These are phyloP conservation scores for Micractinium conductrix DNA, from an alignment of 139 green algal genomes.

Conservation along the genomic window DNA sequence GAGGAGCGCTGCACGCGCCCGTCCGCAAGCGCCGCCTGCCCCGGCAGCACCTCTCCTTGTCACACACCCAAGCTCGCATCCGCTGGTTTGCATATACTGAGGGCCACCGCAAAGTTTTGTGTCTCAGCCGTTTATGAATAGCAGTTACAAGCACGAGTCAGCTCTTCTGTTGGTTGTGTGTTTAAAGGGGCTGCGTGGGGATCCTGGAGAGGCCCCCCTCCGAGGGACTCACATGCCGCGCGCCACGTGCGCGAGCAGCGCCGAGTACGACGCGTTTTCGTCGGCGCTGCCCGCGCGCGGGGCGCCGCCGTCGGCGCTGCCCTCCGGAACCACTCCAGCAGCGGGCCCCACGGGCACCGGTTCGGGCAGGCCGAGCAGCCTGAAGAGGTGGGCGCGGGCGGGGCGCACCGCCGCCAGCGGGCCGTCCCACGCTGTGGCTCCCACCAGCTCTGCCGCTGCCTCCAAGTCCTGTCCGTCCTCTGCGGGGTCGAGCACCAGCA, in stretches of 20 bases:
- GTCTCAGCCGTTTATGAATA: too few relatives aligned
- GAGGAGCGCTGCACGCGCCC: too few relatives aligned
- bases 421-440: constrained; percentile 69
- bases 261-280: constrained; percentile 11
- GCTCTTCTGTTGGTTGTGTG: too few relatives aligned
- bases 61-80: too few relatives aligned
- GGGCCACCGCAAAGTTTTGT: too few relatives aligned
- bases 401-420: constrained; percentile 50
- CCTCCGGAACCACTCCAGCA: not conserved
- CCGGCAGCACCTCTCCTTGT: too few relatives aligned
- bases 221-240: constrained; percentile 23
- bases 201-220: too few relatives aligned
- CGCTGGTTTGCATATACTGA: too few relatives aligned
- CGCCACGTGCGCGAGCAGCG: constrained; percentile 2
- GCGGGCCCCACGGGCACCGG: not conserved
- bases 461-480: constrained; percentile 45
- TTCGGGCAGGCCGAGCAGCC: constrained; percentile 1
- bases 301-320: not conserved
- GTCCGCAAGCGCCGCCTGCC: too few relatives aligned
- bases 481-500: constrained; percentile 70
- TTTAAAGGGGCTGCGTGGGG: too few relatives aligned
- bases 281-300: not conserved
- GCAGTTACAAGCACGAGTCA: too few relatives aligned
- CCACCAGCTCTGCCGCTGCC: constrained; percentile 58
- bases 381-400: constrained; percentile 25